A percentile compares a stretch with the other conserved stretches of the same genome.
Evolutionary conservation across 2,329 filamentous ascomycete species (phyloP).

Genomic region (Monilinia laxa): DNA sequence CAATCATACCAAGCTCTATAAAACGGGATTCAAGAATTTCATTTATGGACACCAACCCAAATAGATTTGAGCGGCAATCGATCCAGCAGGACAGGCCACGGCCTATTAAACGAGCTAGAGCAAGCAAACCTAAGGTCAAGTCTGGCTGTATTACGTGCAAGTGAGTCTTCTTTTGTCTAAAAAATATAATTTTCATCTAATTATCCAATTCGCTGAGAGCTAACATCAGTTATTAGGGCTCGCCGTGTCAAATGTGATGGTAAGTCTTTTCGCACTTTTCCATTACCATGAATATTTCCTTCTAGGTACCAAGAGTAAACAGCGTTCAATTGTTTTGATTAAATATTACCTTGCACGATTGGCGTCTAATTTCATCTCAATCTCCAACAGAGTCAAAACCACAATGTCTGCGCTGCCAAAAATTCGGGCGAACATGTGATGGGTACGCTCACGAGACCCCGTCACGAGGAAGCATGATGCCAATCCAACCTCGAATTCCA

Average conservation of each 20-base stretch:
- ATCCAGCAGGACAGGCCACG: slow-evolving; percentile 28
- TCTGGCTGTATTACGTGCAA: slow-evolving; percentile 68
- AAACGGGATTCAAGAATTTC: background rate
- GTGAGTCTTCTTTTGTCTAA: slow-evolving; percentile 42
- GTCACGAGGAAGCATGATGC: slow-evolving; percentile 14
- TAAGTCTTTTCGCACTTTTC: slow-evolving; percentile 1
- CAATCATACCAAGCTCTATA: background rate
- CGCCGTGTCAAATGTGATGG: slow-evolving; percentile 64
- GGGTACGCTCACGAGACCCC: slow-evolving; percentile 50
- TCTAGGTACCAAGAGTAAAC: slow-evolving; percentile 1
- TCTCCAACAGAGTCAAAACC: slow-evolving; percentile 52
- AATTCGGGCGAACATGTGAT: slow-evolving; percentile 58
- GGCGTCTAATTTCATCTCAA: background rate
- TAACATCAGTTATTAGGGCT: slow-evolving; percentile 31
- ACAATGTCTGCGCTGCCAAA: slow-evolving; percentile 59
- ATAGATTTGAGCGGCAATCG: slow-evolving; percentile 25
- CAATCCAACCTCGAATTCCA: slow-evolving; percentile 39
- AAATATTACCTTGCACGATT: background rate
- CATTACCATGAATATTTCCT: background rate
- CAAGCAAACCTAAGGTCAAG: slow-evolving; percentile 55
- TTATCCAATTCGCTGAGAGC: background rate
- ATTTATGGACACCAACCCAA: background rate
- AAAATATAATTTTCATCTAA: background rate
- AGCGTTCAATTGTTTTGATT: background rate
- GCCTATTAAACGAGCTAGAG: slow-evolving; percentile 32